Conservation (phyloP, 345 rosid genomes). For the Eucalyptus camaldulensis region DNA sequence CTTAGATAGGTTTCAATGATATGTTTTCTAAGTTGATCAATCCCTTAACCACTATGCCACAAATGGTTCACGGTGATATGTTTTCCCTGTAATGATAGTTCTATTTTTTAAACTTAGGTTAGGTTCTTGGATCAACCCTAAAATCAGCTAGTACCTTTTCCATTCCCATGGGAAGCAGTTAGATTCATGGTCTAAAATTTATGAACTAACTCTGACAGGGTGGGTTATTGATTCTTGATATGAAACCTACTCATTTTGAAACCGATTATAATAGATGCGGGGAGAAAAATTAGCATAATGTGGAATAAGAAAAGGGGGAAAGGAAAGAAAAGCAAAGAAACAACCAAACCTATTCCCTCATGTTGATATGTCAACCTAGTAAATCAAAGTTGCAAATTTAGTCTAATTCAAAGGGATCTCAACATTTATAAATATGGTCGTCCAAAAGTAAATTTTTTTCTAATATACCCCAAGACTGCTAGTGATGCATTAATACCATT, state of each 20-base stretch:
- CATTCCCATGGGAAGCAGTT: neutral
- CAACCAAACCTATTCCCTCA: neutral
- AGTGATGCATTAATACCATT: neutral
- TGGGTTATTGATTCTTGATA: neutral
- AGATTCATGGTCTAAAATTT: neutral
- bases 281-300: neutral
- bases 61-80: neutral
- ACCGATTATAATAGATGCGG: rapidly evolving
- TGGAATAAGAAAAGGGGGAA: neutral
- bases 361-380: neutral
- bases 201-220: neutral
- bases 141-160: too few species aligned
- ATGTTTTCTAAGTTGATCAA: too few species aligned
- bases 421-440: neutral
- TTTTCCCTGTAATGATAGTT: neutral
- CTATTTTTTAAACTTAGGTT: neutral
- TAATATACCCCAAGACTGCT: neutral
- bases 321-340: neutral
- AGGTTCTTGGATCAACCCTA: neutral
- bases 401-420: neutral
- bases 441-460: neutral
- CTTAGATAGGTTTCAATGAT: neutral
- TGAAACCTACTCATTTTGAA: neutral
- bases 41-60: neutral
- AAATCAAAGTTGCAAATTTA: neutral